phyloP scores from a whole-genome alignment of 2,329 filamentous ascomycete species.

The Apiospora malaysiana region DNA sequence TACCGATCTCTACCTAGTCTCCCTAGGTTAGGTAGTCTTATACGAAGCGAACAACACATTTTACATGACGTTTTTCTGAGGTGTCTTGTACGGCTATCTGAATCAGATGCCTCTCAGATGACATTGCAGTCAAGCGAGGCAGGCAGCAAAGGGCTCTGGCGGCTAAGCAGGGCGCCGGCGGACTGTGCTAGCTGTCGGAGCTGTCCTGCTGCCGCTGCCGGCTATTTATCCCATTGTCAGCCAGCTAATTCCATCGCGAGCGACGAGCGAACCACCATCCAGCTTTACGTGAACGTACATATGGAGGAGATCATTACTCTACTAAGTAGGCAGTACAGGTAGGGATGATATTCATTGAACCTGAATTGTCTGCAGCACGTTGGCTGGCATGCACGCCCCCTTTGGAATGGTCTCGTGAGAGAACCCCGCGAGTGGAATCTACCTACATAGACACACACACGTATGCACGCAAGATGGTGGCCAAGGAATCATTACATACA shows the following conservation, averaged over 20 bases:
- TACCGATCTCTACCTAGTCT: background rate
- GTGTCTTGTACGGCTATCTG: slow-evolving; percentile 8
- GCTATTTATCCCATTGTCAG: too few relatives aligned
- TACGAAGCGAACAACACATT: background rate
- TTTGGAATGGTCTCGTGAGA: background rate
- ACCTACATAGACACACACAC: slow-evolving; percentile 7
- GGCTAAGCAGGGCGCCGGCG: background rate
- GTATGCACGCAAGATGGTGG: slow-evolving; percentile 18
- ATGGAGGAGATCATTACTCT: too few relatives aligned
- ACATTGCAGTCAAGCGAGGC: background rate
- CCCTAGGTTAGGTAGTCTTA: too few relatives aligned
- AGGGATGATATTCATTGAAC: background rate
- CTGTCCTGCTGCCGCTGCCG: too few relatives aligned
- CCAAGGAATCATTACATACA: background rate
- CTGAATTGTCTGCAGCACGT: background rate
- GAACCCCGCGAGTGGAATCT: slow-evolving; percentile 12
- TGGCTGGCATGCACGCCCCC: background rate
- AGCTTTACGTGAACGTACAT: too few relatives aligned
- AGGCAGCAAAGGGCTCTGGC: slow-evolving; percentile 14
- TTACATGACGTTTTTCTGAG: slow-evolving; percentile 9
- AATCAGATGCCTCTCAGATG: slow-evolving; percentile 15
- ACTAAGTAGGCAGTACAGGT: too few relatives aligned
- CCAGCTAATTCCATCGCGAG: too few relatives aligned
- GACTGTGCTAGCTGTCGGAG: too few relatives aligned
- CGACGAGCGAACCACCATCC: too few relatives aligned